phyloP scores from a whole-genome alignment of 495 filamentous ascomycete species.

The Neurospora sp. region DNA sequence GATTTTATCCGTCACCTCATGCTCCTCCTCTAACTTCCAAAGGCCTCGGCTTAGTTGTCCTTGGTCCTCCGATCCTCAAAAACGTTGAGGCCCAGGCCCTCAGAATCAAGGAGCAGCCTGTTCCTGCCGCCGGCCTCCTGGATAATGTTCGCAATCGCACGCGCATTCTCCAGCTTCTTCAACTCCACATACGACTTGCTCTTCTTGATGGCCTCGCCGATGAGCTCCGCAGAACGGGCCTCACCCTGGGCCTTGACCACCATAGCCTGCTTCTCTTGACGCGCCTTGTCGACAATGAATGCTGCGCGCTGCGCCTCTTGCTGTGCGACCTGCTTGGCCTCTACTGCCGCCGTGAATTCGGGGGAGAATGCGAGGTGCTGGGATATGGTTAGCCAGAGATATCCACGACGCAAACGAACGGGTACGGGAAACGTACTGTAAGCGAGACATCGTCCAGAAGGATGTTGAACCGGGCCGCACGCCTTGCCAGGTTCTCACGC shows the following conservation, averaged over 20 bases:
- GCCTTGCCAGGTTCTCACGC: conserved; percentile 79
- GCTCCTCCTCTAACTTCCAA: conserved; percentile 2
- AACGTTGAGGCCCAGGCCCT: conserved; percentile 87
- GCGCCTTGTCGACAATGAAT: conserved; percentile 96
- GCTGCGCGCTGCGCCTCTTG: conserved; percentile 96
- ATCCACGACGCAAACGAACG: neutral
- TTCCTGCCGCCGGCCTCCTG: conserved; percentile 83
- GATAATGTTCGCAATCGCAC: conserved; percentile 71
- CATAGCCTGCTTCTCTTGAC: conserved; percentile 98
- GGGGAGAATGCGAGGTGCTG: conserved; percentile 98
- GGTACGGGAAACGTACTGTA: conserved; percentile 53
- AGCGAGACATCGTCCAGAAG: conserved; percentile 93
- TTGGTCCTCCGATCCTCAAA: conserved; percentile 45
- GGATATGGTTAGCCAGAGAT: conserved; percentile 12
- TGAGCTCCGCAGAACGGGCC: conserved; percentile 92
- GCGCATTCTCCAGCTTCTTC: conserved; percentile 92
- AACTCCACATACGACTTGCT: conserved; percentile 92
- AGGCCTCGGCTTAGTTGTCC: conserved; percentile 17
- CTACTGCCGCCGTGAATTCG: conserved; percentile 96
- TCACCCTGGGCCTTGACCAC: conserved; percentile 99
- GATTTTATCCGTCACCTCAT: conserved; percentile 23
- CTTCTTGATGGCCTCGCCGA: conserved; percentile 99
- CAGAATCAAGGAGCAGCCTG: conserved; percentile 84
- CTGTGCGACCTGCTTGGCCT: conserved; percentile 98
- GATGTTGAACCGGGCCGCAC: conserved; percentile 95